Evolutionary conservation across 2,329 filamentous ascomycete genomes (phyloP), one percentile per base, ranked within the genome.

Genomic region (Sporothrix protearum): DNA sequence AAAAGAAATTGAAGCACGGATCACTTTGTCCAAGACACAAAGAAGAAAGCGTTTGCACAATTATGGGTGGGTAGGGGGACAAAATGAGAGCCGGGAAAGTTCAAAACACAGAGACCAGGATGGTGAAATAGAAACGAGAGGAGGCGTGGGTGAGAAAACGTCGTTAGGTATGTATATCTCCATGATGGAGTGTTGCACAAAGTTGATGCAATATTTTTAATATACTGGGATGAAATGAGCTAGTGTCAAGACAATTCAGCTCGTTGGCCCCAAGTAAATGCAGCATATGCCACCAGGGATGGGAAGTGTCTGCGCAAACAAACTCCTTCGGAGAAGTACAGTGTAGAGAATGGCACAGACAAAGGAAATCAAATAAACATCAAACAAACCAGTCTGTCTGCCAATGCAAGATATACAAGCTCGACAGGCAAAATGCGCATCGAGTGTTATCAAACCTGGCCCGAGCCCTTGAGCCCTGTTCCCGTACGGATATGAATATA

Each of bases 291-390:
- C 36, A 10, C 59, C 22, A 16, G 59, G 12, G n/a, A 6, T 45
- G 59, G 36, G 22, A 64, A 45, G 59, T 42, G 49, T 49, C 16
- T 49, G 42, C 42, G 63, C 63, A 66, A 66, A 66, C 42, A 25
- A 49, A 33, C 16, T 47, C 25, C 12, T 14, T 33, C 42, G 25
- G 42, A 47, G 42, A 30, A 33, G 14, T 66, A 14, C 4, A 16
- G 4, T 64, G 36, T 28, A 25, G 9, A 5, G 8, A 25, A 25
- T 19, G 9, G 28, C 36, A 5, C 2, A 39, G 22, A 25, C 5
- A 16, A 14, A 25, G 4, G 12, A 36, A 16, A 7, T 42, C 36
- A 1, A 64, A 14, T 45, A 7, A 7, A 64, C 9, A 28, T 25
- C 28, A 63, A 64, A 45, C 36, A 22, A 64, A 64, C 22, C 1